These are phyloP conservation scores for Plectosphaerella cucumerina DNA, from an alignment of 2,329 filamentous ascomycete genomes.

Conservation along the genomic window DNA sequence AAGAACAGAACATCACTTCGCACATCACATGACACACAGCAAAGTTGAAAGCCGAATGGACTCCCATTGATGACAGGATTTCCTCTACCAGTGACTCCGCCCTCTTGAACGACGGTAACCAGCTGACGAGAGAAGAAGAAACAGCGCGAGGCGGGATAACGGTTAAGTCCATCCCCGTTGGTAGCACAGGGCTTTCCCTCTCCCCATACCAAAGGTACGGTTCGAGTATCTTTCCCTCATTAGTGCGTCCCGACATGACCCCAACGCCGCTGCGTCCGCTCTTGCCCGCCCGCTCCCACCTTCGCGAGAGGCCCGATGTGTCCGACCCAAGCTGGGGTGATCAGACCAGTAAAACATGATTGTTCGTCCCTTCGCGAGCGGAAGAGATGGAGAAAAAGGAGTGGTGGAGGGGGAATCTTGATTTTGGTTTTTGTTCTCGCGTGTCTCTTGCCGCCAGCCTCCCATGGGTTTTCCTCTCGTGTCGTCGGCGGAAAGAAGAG, in stretches of 20 bases:
- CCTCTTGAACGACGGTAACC: neutral
- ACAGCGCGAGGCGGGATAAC: constrained; percentile 60
- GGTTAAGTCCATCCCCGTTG: constrained; percentile 83
- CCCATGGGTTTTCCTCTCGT: constrained; percentile 2
- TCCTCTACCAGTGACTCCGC: neutral
- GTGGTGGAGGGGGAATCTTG: neutral
- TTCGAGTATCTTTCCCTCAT: constrained; percentile 99
- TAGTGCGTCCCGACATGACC: constrained; percentile 70
- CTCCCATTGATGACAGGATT: neutral
- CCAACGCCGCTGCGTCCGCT: constrained; percentile 11
- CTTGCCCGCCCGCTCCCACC: neutral
- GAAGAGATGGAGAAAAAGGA: neutral
- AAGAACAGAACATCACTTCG: too few species aligned
- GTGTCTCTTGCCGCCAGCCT: neutral
- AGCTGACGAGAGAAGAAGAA: neutral
- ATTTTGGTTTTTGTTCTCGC: constrained; percentile 5
- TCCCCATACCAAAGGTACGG: constrained; percentile 25
- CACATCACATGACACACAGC: neutral
- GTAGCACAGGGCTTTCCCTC: constrained; percentile 99
- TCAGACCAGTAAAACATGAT: neutral
- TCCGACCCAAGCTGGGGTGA: neutral
- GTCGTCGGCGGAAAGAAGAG: too few species aligned
- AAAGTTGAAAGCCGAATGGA: neutral
- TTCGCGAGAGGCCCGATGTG: neutral
- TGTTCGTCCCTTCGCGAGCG: neutral